Evolutionary conservation across 1,284 basidiomycete genomes (phyloP).

Genomic region (Ustilago cynodontis): DNA sequence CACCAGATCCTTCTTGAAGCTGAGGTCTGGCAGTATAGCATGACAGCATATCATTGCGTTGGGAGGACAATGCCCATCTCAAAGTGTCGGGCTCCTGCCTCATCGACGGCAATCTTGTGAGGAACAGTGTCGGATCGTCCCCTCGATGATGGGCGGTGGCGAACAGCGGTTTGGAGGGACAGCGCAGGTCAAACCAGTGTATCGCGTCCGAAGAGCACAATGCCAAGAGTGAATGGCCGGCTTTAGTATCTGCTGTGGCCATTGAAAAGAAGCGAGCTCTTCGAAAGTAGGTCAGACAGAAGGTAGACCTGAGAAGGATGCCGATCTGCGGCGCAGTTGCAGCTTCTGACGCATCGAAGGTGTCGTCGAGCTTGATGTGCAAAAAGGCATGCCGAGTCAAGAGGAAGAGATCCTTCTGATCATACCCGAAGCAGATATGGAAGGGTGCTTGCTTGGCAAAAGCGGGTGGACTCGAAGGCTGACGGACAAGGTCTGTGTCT

Average conservation of each 20-base stretch:
- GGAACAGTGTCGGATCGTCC: conserved; percentile 34
- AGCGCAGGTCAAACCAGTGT: conserved; percentile 34
- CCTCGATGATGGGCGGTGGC: conserved; percentile 39
- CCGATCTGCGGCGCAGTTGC: not conserved
- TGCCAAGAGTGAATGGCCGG: conserved; percentile 20
- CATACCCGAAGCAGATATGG: conserved; percentile 11
- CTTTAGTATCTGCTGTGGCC: not conserved
- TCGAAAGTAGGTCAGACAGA: conserved; percentile 27
- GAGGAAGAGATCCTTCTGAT: conserved; percentile 11
- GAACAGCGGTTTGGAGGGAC: conserved; percentile 12
- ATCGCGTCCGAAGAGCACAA: conserved; percentile 42
- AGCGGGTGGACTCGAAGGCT: not conserved
- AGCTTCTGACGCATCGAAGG: not conserved
- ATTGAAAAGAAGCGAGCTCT: conserved; percentile 31
- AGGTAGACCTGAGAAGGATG: conserved; percentile 14
- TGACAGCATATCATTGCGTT: conserved; percentile 19
- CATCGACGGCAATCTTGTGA: conserved; percentile 6
- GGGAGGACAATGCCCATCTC: conserved; percentile 20
- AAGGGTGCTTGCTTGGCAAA: not conserved
- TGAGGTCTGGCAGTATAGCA: conserved; percentile 15
- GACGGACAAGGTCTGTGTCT: not conserved
- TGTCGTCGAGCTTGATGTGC: not conserved
- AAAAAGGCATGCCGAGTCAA: conserved; percentile 16
- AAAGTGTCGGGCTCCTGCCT: no score
- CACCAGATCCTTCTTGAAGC: not conserved